Conservation (phyloP, 352 stramenopile species). For the Peronospora farinosa region DNA sequence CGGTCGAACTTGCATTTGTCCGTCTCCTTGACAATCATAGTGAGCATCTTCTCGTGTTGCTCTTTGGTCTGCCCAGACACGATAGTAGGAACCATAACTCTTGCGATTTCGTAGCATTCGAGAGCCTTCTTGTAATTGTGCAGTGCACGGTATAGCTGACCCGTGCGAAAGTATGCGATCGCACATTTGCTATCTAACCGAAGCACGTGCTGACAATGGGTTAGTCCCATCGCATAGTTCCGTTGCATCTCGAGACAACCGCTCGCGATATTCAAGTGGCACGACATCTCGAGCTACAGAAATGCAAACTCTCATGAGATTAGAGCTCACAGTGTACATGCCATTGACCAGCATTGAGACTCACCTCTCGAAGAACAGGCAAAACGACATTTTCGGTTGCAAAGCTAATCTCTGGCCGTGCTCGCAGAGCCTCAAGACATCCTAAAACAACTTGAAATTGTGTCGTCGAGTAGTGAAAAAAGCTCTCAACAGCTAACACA, state of each 20-base stretch:
- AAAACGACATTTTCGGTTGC: conserved; percentile 5
- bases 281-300: conserved; percentile 39
- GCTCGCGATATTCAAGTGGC: conserved; percentile 58
- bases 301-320: not conserved
- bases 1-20: conserved; percentile 63
- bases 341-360: not conserved
- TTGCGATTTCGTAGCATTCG: conserved; percentile 21
- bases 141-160: conserved; percentile 38
- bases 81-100: conserved; percentile 7
- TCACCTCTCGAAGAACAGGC: conserved; percentile 24
- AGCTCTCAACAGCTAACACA: conserved; percentile 59
- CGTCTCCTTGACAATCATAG: conserved; percentile 40
- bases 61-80: conserved; percentile 1
- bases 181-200: conserved; percentile 26
- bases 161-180: conserved; percentile 45
- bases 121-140: conserved; percentile 53
- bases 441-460: conserved; percentile 45
- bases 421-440: conserved; percentile 27
- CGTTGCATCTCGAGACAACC: conserved; percentile 62
- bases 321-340: not conserved
- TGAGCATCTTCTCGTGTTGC: conserved; percentile 7
- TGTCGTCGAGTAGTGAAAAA: conserved; percentile 52
- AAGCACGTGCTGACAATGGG: conserved; percentile 43
- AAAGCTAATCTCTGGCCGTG: conserved; percentile 9
- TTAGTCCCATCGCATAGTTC: conserved; percentile 29